Evolutionary conservation across 2,329 filamentous ascomycete species (phyloP).

Genomic region (Exophiala mesophila): DNA sequence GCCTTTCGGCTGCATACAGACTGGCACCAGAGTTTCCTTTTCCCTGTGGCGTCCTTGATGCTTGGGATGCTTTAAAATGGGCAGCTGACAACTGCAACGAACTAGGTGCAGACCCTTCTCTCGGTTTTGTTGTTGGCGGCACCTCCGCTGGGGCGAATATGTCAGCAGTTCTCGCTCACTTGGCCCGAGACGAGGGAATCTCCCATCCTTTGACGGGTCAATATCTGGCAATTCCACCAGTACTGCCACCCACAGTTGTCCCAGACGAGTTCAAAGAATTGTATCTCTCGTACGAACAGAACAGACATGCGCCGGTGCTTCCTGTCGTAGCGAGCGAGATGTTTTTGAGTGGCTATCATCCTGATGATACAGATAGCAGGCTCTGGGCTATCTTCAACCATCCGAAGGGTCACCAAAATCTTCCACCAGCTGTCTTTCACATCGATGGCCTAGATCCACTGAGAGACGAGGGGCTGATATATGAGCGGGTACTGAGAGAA

Average conservation of each 20-base stretch:
- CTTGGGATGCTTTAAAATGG: conserved; percentile 14
- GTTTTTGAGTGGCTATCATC: conserved; percentile 22
- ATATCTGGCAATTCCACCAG: conserved; percentile 41
- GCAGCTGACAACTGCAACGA: conserved; percentile 35
- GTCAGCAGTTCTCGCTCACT: conserved; percentile 33
- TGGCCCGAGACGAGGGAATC: conserved; percentile 33
- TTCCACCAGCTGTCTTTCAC: conserved; percentile 28
- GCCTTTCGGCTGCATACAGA: conserved; percentile 6
- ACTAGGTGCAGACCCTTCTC: conserved; percentile 36
- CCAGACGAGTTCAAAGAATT: conserved; percentile 37
- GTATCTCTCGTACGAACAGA: conserved; percentile 35
- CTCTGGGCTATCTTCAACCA: conserved; percentile 19
- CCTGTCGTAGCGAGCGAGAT: conserved; percentile 28
- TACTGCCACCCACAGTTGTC: conserved; percentile 30
- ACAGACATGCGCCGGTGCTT: conserved; percentile 37
- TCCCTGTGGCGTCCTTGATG: conserved; percentile 10
- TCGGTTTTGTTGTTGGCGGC: conserved; percentile 49
- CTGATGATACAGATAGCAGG: conserved; percentile 20
- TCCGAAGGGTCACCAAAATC: conserved; percentile 28
- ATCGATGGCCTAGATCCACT: conserved; percentile 29
- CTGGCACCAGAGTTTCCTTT: conserved; percentile 14
- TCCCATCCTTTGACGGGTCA: conserved; percentile 44
- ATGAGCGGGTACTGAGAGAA: conserved; percentile 25
- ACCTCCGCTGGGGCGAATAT: conserved; percentile 42
- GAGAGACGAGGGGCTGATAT: conserved; percentile 28